Evolutionary conservation across 176 grass and related monocot genomes (phyloP).

Genomic region (Raddia distichophylla): DNA sequence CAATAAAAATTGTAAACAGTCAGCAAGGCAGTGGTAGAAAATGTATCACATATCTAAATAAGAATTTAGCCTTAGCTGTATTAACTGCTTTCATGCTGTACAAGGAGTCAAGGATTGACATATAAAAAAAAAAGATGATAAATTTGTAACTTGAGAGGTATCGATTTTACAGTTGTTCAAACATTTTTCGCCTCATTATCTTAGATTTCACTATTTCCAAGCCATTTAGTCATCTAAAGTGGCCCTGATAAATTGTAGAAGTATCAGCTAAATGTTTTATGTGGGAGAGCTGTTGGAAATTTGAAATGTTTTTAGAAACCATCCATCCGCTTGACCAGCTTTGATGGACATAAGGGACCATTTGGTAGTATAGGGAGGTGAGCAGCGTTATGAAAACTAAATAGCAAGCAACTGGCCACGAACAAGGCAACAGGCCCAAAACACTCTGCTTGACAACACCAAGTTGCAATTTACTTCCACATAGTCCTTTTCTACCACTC

Average conservation of each 20-base stretch:
- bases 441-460: neutral
- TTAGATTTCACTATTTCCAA: neutral
- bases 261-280: neutral
- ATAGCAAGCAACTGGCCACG: neutral
- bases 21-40: conserved; percentile 7
- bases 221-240: neutral
- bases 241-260: neutral
- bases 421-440: neutral
- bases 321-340: neutral
- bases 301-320: neutral
- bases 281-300: neutral
- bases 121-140: neutral
- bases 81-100: neutral
- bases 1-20: conserved; percentile 10
- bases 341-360: neutral
- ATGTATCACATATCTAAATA: neutral
- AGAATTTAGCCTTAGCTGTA: neutral
- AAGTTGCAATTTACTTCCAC: neutral
- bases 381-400: neutral
- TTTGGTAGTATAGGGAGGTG: neutral
- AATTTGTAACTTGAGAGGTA: neutral
- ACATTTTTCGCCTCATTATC: neutral
- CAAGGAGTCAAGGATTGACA: neutral
- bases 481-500: neutral
- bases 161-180: neutral